Evolutionary conservation across 192 early-diverging fungal genomes (phyloP).

Genomic region (Coemansia sp.): DNA sequence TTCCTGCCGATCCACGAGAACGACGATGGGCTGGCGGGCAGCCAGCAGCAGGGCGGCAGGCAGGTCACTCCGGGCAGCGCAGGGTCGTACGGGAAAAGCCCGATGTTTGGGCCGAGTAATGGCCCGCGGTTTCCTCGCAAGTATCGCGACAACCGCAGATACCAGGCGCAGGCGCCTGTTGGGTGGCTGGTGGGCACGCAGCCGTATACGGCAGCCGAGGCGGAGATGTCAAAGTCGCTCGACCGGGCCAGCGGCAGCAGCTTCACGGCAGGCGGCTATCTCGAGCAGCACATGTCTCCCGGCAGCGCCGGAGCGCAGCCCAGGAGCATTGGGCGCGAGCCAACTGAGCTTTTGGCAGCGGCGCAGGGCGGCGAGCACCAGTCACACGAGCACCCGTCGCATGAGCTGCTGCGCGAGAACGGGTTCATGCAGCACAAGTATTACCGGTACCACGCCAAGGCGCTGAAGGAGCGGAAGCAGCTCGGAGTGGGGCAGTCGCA

Average conservation of each 20-base stretch:
- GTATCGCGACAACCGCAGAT: conserved; percentile 60
- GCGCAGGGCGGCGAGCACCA: not conserved
- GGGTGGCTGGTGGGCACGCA: conserved; percentile 74
- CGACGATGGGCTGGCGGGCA: conserved; percentile 6
- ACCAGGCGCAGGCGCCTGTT: conserved; percentile 64
- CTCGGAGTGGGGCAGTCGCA: conserved; percentile 84
- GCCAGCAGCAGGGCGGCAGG: not conserved
- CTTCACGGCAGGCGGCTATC: conserved; percentile 28
- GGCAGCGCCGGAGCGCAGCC: conserved; percentile 22
- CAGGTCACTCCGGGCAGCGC: conserved; percentile 17
- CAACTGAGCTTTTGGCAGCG: not conserved
- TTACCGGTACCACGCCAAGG: conserved; percentile 88
- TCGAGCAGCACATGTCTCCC: conserved; percentile 28
- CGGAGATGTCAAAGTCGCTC: conserved; percentile 52
- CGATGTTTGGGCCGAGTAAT: conserved; percentile 43
- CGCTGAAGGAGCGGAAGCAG: conserved; percentile 87
- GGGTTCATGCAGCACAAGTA: conserved; percentile 98
- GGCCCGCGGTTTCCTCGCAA: conserved; percentile 51
- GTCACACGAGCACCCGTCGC: conserved; percentile 79
- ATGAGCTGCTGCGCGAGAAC: conserved; percentile 90
- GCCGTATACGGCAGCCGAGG: conserved; percentile 56
- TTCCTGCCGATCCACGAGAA: conserved; percentile 42
- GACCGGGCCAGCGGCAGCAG: conserved; percentile 48
- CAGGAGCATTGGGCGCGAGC: not conserved
- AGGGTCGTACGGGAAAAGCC: conserved; percentile 48